Conservation (phyloP, 2,329 filamentous ascomycete species). For the Microdochium nivale region DNA sequence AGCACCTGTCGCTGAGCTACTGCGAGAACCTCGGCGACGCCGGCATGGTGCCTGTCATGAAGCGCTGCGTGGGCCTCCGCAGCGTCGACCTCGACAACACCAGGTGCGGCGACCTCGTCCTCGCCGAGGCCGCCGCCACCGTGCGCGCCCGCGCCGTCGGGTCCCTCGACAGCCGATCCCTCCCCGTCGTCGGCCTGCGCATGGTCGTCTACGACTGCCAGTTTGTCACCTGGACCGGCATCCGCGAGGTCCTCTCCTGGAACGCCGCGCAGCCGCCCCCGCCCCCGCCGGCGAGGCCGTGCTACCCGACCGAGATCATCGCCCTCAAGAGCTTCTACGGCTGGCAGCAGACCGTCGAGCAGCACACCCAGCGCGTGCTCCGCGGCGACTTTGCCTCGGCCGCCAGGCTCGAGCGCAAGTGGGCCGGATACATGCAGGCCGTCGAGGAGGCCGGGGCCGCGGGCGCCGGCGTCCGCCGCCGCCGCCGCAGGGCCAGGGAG, state of each 20-base stretch:
- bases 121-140: slow-evolving; percentile 78
- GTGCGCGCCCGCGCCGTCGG: slow-evolving; percentile 54
- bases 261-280: slow-evolving; percentile 70
- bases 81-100: slow-evolving; percentile 90
- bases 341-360: slow-evolving; percentile 90
- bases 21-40: slow-evolving; percentile 79
- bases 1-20: slow-evolving; percentile 81
- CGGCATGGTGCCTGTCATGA: slow-evolving; percentile 76
- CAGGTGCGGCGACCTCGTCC: slow-evolving; percentile 74
- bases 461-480: slow-evolving; percentile 57
- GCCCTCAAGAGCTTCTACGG: slow-evolving; percentile 89
- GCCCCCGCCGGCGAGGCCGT: slow-evolving; percentile 25
- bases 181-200: slow-evolving; percentile 55
- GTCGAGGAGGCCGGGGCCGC: slow-evolving; percentile 71
- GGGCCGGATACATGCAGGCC: slow-evolving; percentile 91
- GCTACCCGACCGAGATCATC: slow-evolving; percentile 72
- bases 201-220: slow-evolving; percentile 87
- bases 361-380: slow-evolving; percentile 81
- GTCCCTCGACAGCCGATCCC: slow-evolving; percentile 25
- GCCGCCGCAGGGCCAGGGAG: slow-evolving; percentile 71
- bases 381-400: slow-evolving; percentile 68
- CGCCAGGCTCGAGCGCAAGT: slow-evolving; percentile 74
- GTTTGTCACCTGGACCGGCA: slow-evolving; percentile 85
- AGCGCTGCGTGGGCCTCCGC: slow-evolving; percentile 59
- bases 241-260: slow-evolving; percentile 76